phyloP scores from a whole-genome alignment of 805 yeast genomes.

The Lipomyces orientalis region DNA sequence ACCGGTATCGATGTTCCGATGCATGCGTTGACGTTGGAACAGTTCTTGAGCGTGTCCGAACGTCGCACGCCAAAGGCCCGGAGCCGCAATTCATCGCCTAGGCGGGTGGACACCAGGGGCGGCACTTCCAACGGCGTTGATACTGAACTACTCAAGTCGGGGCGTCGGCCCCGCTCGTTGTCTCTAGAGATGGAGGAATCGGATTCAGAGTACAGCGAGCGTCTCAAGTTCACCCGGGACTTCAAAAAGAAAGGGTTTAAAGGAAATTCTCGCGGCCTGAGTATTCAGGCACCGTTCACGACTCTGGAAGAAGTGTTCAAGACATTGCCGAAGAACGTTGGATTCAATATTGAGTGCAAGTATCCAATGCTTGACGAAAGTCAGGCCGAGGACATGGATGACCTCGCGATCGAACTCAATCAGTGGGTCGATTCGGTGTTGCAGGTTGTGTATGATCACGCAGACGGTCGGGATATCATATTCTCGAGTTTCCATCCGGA shows the following conservation, averaged over 20 bases:
- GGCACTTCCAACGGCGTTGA: conserved; percentile 1
- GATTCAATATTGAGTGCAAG: conserved; percentile 90
- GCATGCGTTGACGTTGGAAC: conserved; percentile 90
- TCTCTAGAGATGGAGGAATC: conserved; percentile 49
- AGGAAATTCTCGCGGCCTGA: conserved; percentile 88
- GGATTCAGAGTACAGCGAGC: conserved; percentile 52
- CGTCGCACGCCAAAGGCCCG: conserved; percentile 34
- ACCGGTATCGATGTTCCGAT: conserved; percentile 95
- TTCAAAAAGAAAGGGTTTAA: conserved; percentile 85
- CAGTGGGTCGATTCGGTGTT: conserved; percentile 87
- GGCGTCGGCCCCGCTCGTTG: conserved; percentile 49
- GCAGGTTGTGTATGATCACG: conserved; percentile 76
- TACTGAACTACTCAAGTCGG: conserved; percentile 21
- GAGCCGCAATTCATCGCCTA: conserved; percentile 38
- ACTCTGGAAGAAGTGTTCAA: conserved; percentile 83
- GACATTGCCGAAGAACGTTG: conserved; percentile 80
- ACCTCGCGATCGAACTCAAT: conserved; percentile 80
- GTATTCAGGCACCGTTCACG: conserved; percentile 90
- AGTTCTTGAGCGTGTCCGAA: conserved; percentile 62
- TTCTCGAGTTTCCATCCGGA: conserved; percentile 96
- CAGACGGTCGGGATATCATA: conserved; percentile 80
- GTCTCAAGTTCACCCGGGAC: conserved; percentile 87
- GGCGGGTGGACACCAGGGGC: conserved; percentile 15
- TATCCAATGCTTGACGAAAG: conserved; percentile 96
- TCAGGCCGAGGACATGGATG: conserved; percentile 85